Evolutionary conservation across 1,284 basidiomycete species (phyloP).

Genomic region (Apiotrichum veenhuisii): DNA sequence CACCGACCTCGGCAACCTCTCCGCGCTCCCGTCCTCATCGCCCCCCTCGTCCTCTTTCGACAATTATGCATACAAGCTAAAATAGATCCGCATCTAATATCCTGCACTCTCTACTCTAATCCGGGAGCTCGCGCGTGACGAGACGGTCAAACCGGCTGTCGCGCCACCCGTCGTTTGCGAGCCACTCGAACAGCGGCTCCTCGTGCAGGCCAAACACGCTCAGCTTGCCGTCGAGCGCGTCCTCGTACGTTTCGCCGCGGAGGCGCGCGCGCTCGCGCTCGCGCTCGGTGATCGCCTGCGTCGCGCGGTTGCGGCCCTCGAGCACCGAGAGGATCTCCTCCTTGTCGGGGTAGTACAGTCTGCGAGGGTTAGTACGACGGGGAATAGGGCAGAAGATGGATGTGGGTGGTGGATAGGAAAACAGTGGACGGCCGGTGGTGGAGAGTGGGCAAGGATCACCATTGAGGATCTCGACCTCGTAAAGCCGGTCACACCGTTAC

Average conservation of each 20-base stretch:
- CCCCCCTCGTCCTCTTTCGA: too few species aligned
- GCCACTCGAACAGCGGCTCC: slow-evolving; percentile 78
- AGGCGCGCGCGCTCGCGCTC: slow-evolving; percentile 59
- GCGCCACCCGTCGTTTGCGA: slow-evolving; percentile 62
- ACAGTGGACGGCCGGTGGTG: too few species aligned
- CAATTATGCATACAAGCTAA: too few species aligned
- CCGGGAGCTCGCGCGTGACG: slow-evolving; percentile 79
- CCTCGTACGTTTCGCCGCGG: slow-evolving; percentile 44
- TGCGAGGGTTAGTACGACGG: slow-evolving; percentile 2
- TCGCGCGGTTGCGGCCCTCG: slow-evolving; percentile 57
- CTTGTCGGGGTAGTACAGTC: slow-evolving; percentile 47
- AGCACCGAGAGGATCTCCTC: slow-evolving; percentile 74
- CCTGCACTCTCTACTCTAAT: too few species aligned
- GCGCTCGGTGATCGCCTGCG: slow-evolving; percentile 39
- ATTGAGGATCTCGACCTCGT: too few species aligned
- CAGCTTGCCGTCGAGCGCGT: slow-evolving; percentile 70
- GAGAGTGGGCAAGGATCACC: too few species aligned
- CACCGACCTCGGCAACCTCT: too few species aligned
- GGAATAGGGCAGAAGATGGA: too few species aligned
- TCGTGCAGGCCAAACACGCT: slow-evolving; percentile 83
- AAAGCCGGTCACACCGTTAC: too few species aligned
- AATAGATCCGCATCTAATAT: too few species aligned
- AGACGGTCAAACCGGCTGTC: slow-evolving; percentile 82
- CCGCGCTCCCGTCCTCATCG: too few species aligned
- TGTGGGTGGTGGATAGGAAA: too few species aligned